Evolutionary conservation across 2,329 filamentous ascomycete genomes (phyloP).

Genomic region (Niveomyces coronatus): DNA sequence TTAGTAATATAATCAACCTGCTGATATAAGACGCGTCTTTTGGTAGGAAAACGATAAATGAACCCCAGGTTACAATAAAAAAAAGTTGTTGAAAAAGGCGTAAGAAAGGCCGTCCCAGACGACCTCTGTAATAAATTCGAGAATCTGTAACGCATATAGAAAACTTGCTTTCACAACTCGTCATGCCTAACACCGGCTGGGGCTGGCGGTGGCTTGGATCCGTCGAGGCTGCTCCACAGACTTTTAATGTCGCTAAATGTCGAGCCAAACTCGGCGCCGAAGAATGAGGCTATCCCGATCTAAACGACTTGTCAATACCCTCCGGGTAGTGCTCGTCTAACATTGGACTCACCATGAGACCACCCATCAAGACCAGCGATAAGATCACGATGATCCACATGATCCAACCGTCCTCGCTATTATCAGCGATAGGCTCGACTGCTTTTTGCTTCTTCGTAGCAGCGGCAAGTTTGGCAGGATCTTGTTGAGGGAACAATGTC

Average conservation of each 20-base stretch:
- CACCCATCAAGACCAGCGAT: conserved; percentile 61
- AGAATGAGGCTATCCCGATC: conserved; percentile 66
- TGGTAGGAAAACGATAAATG: too few species aligned
- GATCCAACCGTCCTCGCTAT: conserved; percentile 52
- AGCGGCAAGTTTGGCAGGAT: conserved; percentile 48
- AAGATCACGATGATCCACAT: conserved; percentile 56
- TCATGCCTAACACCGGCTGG: conserved; percentile 20
- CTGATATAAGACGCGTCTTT: neutral
- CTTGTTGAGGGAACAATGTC: conserved; percentile 78
- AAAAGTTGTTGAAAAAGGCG: conserved; percentile 1
- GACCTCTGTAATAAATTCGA: neutral
- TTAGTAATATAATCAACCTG: conserved; percentile 8
- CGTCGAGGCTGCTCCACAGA: conserved; percentile 13
- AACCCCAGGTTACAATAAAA: too few species aligned
- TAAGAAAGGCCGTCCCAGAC: conserved; percentile 1
- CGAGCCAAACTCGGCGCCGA: conserved; percentile 72
- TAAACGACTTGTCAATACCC: conserved; percentile 28
- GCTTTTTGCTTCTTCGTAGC: conserved; percentile 27
- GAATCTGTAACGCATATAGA: conserved; percentile 1
- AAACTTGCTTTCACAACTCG: conserved; percentile 22
- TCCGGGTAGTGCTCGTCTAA: neutral
- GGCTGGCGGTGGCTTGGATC: conserved; percentile 14
- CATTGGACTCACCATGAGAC: conserved; percentile 61
- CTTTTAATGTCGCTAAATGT: conserved; percentile 17
- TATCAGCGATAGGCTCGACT: conserved; percentile 36